Evolutionary conservation across 2,329 filamentous ascomycete species (phyloP).

Genomic region (Hymenoscyphus linearis): DNA sequence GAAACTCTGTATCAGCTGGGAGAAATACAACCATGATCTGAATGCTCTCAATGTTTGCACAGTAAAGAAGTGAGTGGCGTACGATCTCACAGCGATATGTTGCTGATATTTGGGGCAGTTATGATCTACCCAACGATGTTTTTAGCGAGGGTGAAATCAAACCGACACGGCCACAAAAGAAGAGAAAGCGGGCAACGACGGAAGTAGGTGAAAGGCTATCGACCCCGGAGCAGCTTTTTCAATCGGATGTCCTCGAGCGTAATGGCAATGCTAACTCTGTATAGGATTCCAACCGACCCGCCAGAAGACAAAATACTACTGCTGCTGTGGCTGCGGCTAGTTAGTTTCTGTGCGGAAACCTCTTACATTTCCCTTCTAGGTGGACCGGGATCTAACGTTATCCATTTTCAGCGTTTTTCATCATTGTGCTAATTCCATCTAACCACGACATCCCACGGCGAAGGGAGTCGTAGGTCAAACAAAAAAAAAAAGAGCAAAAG

Average conservation of each 20-base stretch:
- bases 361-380: conserved; percentile 15
- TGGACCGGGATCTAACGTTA: conserved; percentile 31
- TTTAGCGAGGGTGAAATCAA: conserved; percentile 75
- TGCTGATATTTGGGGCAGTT: conserved; percentile 46
- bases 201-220: conserved; percentile 28
- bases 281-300: conserved; percentile 26
- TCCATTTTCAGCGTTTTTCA: conserved; percentile 12
- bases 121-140: conserved; percentile 82
- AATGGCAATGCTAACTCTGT: conserved; percentile 21
- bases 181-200: conserved; percentile 29
- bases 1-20: conserved; percentile 69
- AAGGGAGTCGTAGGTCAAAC: neutral
- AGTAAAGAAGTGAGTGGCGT: conserved; percentile 68
- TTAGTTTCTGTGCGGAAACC: conserved; percentile 28
- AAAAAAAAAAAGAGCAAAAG: neutral
- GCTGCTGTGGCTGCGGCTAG: conserved; percentile 27
- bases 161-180: conserved; percentile 40
- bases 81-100: neutral
- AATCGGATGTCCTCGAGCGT: neutral
- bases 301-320: conserved; percentile 32
- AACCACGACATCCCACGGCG: neutral
- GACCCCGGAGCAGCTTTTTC: conserved; percentile 1
- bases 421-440: neutral
- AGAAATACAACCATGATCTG: conserved; percentile 67
- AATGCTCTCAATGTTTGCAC: conserved; percentile 70